These are phyloP conservation scores for Centella asiatica DNA, from an alignment of 129 eudicot genomes.

Conservation along the genomic window DNA sequence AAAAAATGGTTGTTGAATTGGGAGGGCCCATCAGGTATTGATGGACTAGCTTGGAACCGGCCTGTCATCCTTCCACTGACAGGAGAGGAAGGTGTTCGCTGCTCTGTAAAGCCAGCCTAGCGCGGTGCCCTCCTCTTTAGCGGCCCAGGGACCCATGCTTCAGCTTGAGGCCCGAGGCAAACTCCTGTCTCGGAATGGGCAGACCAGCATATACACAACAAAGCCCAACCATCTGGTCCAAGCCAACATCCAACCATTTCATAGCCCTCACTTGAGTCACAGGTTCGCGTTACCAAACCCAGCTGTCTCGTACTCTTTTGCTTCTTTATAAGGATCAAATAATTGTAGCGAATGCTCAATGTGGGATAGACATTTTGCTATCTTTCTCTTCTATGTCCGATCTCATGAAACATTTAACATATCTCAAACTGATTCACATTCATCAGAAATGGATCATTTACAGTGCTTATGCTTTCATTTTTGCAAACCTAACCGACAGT, in stretches of 20 bases:
- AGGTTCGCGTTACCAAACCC: not conserved
- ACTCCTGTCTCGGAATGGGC: not conserved
- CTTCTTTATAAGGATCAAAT: not conserved
- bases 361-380: too few species aligned
- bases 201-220: not conserved
- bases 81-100: constrained; percentile 1
- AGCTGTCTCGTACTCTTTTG: not conserved
- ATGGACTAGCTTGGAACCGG: not conserved
- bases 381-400: too few species aligned
- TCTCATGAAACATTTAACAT: too few species aligned
- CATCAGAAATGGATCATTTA: too few species aligned
- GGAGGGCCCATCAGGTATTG: not conserved
- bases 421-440: too few species aligned
- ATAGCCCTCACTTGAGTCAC: not conserved
- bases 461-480: too few species aligned
- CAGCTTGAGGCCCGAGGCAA: not conserved
- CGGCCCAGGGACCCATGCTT: not conserved
- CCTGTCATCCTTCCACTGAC: constrained; percentile 10
- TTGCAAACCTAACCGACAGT: too few species aligned
- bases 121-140: not conserved
- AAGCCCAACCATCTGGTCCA: not conserved
- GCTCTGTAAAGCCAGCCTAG: constrained; percentile 4
- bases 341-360: too few species aligned
- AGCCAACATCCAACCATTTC: not conserved
- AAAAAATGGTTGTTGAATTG: constrained; percentile 1